Evolutionary conservation across 2,329 filamentous ascomycete genomes (phyloP), one percentile per base, ranked within the genome.

Genomic region (Phialemonium atrogriseum): DNA sequence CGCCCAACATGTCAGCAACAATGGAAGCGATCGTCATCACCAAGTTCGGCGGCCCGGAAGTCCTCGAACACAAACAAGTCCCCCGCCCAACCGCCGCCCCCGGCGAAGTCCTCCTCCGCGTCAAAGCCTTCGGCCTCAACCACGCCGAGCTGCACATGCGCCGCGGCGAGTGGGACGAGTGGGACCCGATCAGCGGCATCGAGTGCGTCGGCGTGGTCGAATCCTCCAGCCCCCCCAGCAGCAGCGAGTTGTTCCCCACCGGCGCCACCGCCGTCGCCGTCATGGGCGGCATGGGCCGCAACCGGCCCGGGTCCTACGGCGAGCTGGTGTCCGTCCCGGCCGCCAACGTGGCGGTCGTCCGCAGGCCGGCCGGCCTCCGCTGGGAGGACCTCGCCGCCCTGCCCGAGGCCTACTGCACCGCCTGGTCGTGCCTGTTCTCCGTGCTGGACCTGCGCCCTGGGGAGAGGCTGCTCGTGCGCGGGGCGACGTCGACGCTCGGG

Each of bases 91-190:
- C 32, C 2, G 49, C 54, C 5, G 24, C 32, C 11, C 22, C 25
- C 1, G 52, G 53, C 31, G 37, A 55, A 24, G 51, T 50, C 1
- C 40, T 59, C 10, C 47, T 62, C 39, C 37, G 47, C 35, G 50
- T 63, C 24, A 46, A 51, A 36, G 59, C 60, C 7, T 65, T 65
- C 30, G 60, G 60, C 4, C 38, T 63, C 24, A 63, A 64, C 38
- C 58, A 63, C 36, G 61, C 60, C 7, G 60, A 65, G 41, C 60
- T 61, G 52, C 56, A 64, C 41, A 64, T 64, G 59, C 55, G 60
- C 14, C 52, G 49, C 24, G 60, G 60, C 10, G 59, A 60, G 39
- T 60, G 55, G 56, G 52, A 49, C 32, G 56, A 59, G 35, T 54
- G 42, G 36, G 56, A 52, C 19, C 54, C 52, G 7, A 55, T 62